phyloP scores from a whole-genome alignment of 345 rosid genomes.

The Eucalyptus cloeziana region DNA sequence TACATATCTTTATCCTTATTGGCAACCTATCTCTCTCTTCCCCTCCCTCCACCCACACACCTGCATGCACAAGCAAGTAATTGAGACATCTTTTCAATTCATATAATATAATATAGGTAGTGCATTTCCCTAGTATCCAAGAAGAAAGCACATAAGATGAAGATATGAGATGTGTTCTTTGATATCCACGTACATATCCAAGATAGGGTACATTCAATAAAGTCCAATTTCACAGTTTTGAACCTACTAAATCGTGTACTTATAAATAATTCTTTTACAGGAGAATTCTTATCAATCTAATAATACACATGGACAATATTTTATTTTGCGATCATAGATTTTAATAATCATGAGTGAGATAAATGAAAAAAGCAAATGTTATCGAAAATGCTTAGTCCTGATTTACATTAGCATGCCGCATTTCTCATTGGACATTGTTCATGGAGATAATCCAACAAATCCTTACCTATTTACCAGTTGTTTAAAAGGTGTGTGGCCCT shows the following conservation, averaged over 20 bases:
- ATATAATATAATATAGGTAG: neutral
- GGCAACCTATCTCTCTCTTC: neutral
- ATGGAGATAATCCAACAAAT: neutral
- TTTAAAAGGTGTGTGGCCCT: slow-evolving; percentile 78
- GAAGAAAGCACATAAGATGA: neutral
- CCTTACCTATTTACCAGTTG: slow-evolving; percentile 46
- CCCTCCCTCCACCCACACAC: neutral
- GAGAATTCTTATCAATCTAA: neutral
- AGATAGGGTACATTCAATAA: neutral
- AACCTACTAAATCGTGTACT: neutral
- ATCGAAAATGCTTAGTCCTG: neutral
- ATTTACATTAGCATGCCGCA: neutral
- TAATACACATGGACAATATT: neutral
- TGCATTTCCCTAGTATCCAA: neutral
- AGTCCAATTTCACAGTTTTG: neutral
- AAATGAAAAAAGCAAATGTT: neutral
- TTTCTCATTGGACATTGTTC: neutral
- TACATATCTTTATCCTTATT: neutral
- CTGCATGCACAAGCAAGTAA: neutral
- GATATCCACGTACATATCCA: neutral
- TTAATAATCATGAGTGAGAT: neutral
- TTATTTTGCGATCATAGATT: neutral
- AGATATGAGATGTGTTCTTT: neutral
- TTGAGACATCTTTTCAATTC: neutral
- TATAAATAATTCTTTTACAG: neutral